Conservation (phyloP, 306 rosid species). For the Delonix regia region DNA sequence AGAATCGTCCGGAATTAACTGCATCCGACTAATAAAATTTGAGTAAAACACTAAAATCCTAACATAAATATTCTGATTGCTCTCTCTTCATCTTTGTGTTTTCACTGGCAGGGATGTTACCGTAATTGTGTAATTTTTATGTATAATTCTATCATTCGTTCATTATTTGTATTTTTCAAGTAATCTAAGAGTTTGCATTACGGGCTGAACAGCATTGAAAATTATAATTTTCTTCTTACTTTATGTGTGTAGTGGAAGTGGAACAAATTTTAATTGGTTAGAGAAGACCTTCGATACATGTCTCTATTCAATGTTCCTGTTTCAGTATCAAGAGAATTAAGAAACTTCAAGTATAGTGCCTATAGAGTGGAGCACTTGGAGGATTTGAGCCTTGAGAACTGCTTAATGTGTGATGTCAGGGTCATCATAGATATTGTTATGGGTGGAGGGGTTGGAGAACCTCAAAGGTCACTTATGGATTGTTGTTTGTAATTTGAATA, state of each 20-base stretch:
- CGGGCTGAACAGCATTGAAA: background rate
- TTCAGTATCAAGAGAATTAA: background rate
- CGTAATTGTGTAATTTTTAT: background rate
- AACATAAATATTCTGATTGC: background rate
- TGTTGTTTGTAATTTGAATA: background rate
- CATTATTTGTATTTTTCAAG: background rate
- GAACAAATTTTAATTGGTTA: background rate
- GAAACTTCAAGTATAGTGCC: background rate
- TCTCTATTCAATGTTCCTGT: background rate
- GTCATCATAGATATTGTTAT: slow-evolving; percentile 6
- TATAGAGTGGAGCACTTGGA: background rate
- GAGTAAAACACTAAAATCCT: background rate
- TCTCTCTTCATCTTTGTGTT: slow-evolving; percentile 1
- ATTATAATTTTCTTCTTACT: background rate
- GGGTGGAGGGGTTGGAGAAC: background rate
- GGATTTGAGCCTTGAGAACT: background rate
- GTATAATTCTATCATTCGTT: background rate
- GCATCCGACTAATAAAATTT: background rate
- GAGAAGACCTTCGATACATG: background rate
- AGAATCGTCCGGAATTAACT: background rate
- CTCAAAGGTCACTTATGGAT: background rate
- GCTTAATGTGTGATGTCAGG: background rate
- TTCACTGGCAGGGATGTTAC: background rate
- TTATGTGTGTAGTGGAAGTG: background rate
- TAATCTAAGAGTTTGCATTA: background rate